phyloP scores from a whole-genome alignment of 1,284 basidiomycete species.

The Cutaneotrichosporon curvatum region DNA sequence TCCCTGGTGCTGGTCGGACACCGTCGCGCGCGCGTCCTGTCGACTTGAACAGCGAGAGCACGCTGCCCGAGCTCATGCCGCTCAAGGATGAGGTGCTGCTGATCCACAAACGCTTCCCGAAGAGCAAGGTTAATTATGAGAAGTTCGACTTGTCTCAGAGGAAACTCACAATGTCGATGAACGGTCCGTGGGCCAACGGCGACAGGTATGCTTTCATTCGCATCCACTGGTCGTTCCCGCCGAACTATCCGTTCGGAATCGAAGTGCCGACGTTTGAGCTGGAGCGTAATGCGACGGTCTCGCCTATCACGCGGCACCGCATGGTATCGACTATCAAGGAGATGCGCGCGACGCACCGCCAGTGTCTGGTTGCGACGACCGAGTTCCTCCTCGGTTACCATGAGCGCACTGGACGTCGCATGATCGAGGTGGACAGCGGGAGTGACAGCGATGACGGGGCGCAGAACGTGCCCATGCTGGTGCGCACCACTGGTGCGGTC shows the following conservation, averaged over 20 bases:
- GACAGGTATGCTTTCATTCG: constrained; percentile 57
- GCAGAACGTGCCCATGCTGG: constrained; percentile 38
- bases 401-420: constrained; percentile 31
- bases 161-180: constrained; percentile 75
- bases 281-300: constrained; percentile 72
- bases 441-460: constrained; percentile 31
- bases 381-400: constrained; percentile 63
- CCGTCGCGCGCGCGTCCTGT: neutral
- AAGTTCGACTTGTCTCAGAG: constrained; percentile 77
- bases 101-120: constrained; percentile 62
- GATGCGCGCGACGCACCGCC: constrained; percentile 61
- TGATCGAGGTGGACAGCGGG: constrained; percentile 39
- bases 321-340: constrained; percentile 67
- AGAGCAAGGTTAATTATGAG: constrained; percentile 70
- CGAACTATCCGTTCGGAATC: constrained; percentile 64
- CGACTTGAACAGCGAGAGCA: neutral
- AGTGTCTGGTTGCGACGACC: constrained; percentile 74
- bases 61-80: constrained; percentile 48
- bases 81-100: constrained; percentile 79
- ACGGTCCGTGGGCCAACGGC: constrained; percentile 82
- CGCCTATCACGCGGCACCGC: constrained; percentile 63
- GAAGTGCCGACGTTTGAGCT: constrained; percentile 72
- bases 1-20: neutral
- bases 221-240: constrained; percentile 83
- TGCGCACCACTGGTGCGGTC: constrained; percentile 45